Conservation (phyloP, 1,284 basidiomycete species). For the Marasmius tenuissimus region DNA sequence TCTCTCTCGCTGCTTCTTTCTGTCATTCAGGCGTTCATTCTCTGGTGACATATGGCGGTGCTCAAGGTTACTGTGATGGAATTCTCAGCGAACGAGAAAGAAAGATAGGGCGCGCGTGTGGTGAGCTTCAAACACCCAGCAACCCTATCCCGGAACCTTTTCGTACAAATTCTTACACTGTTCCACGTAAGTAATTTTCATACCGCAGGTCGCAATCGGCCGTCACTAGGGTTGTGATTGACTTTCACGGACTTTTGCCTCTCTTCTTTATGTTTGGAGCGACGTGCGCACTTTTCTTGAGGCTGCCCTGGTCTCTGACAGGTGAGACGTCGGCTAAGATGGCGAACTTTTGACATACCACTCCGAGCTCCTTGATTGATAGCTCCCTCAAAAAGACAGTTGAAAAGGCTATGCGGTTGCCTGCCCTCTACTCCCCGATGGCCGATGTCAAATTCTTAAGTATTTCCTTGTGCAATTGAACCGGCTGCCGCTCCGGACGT, state of each 20-base stretch:
- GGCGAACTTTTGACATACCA: background rate
- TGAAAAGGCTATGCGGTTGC: background rate
- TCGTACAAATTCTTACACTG: too few relatives aligned
- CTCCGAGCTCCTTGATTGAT: background rate
- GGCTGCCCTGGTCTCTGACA: background rate
- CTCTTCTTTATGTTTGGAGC: background rate
- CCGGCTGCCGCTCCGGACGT: too few relatives aligned
- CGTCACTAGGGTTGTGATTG: too few relatives aligned
- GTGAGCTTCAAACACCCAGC: background rate
- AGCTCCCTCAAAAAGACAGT: background rate
- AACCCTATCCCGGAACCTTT: background rate
- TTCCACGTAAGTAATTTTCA: too few relatives aligned
- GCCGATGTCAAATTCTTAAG: background rate
- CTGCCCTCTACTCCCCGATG: background rate
- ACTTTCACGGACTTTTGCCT: too few relatives aligned
- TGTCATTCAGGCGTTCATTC: background rate
- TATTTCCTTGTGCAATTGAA: too few relatives aligned
- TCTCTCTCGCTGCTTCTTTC: too few relatives aligned
- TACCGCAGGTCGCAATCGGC: too few relatives aligned
- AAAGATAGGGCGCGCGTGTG: too few relatives aligned
- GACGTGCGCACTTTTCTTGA: background rate
- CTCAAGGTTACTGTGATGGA: background rate
- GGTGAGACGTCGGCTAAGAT: conserved; percentile 3
- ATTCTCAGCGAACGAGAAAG: background rate
- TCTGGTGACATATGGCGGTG: background rate